Base-by-base conservation (phyloP, 2,329 filamentous ascomycete species). In the Pyrenochaeta sp. region DNA sequence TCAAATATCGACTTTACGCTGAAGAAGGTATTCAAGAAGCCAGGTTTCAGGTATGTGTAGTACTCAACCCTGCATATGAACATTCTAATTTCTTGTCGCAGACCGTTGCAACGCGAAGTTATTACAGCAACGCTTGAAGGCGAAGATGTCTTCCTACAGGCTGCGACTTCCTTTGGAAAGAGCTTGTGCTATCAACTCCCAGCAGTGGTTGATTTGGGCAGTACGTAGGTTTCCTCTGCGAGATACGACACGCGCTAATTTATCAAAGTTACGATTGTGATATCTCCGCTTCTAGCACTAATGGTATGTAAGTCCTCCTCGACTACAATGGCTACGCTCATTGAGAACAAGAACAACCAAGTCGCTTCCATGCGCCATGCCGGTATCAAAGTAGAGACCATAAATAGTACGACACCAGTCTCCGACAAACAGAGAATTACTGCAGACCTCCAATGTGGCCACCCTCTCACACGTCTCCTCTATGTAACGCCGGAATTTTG, bases 401-500 rank as follows among this genome's bases (percentile, higher is more conserved):
- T 97, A 67, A 97, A 97, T 75, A 92, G 92, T 72, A 92, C 89
- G 54, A 96, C 92, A 0, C 81, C 89, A 2, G 79, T 81, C 13
- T 72, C 81, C 0, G 89, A 92, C 69, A 88, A 88, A 65, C 83
- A 86, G 48, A 80, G 83, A 28, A 92, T 97, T 61, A 84, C 94
- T 52, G 85, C 86, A 52, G 94, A 98, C 71, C 86, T 98, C 37
- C 89, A 91, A 62, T 94, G 91, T 19, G 94, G 93, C 0, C 93
- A 97, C 73, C 94, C 94, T 1, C 84, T 85, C 15, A 96, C 87
- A 3, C 86, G 92, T 5, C 85, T 98, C 3, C 87, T 98, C 13
- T 98, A 98, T 72, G 93, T 98, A 5, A 98, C 94, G 0, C 94
- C 94, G 0, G 94, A 98, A 75, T 86, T 93, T 57, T 97, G 94